Conservation (phyloP, 306 rosid species). For the Albizia julibrissin region DNA sequence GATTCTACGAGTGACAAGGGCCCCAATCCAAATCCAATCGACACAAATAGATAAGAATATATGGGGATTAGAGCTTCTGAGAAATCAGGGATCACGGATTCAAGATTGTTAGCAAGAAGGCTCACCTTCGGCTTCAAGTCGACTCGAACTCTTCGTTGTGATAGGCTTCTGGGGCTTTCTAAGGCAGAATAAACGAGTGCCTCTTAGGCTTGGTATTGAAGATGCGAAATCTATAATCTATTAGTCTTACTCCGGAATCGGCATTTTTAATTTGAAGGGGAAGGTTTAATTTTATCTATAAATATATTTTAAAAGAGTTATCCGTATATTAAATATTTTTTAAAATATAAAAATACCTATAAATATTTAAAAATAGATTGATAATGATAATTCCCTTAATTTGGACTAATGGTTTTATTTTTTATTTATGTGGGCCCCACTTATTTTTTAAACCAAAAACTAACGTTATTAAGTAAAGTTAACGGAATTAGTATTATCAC, state of each 20-base stretch:
- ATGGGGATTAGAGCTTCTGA: neutral
- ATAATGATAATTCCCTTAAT: too few relatives aligned
- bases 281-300: too few relatives aligned
- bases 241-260: neutral
- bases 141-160: constrained; percentile 39
- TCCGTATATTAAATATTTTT: too few relatives aligned
- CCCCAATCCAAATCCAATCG: constrained; percentile 23
- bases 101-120: constrained; percentile 21
- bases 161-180: constrained; percentile 27
- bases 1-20: constrained; percentile 8
- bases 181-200: neutral
- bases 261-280: too few relatives aligned
- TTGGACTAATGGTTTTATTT: too few relatives aligned
- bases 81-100: constrained; percentile 24
- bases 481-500: too few relatives aligned
- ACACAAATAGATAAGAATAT: neutral
- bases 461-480: too few relatives aligned
- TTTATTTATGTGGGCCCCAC: too few relatives aligned
- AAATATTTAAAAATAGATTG: too few relatives aligned
- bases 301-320: too few relatives aligned
- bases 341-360: too few relatives aligned
- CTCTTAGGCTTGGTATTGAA: neutral
- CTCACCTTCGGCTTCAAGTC: constrained; percentile 46
- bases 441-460: too few relatives aligned
- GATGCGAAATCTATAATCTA: neutral